Evolutionary conservation across 495 filamentous ascomycete species (phyloP).

Genomic region (Xylaria venustula): DNA sequence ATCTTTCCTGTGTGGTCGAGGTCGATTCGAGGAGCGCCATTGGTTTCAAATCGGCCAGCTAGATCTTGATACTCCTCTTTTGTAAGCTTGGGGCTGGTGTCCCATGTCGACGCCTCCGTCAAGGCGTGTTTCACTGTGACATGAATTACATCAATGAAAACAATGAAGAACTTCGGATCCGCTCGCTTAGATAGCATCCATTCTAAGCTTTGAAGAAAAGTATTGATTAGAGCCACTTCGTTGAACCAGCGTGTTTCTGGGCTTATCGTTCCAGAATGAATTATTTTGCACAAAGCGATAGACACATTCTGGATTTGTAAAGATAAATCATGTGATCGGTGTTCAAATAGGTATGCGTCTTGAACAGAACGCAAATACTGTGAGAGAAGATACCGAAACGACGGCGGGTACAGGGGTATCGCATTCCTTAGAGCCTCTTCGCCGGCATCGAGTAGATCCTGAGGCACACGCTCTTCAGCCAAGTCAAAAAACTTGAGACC

Average conservation of each 20-base stretch:
- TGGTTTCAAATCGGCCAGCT: slow-evolving; percentile 9
- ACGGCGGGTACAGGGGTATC: slow-evolving; percentile 35
- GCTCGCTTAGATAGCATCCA: slow-evolving; percentile 24
- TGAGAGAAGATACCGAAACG: slow-evolving; percentile 27
- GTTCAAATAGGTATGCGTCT: slow-evolving; percentile 17
- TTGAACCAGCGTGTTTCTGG: slow-evolving; percentile 10
- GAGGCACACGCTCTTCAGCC: slow-evolving; percentile 24
- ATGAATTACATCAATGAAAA: slow-evolving; percentile 25
- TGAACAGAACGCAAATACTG: slow-evolving; percentile 24
- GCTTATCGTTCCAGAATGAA: slow-evolving; percentile 2
- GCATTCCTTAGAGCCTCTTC: slow-evolving; percentile 38
- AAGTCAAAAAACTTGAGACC: slow-evolving; percentile 11
- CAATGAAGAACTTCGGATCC: slow-evolving; percentile 20
- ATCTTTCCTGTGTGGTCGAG: slow-evolving; percentile 1
- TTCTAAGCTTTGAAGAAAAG: slow-evolving; percentile 16
- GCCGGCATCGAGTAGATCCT: slow-evolving; percentile 38
- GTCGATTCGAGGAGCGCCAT: slow-evolving; percentile 15
- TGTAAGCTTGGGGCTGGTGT: slow-evolving; percentile 7
- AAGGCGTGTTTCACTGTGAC: slow-evolving; percentile 16
- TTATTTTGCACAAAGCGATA: slow-evolving; percentile 19
- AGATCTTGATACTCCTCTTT: slow-evolving; percentile 19
- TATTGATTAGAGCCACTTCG: slow-evolving; percentile 19
- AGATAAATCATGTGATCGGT: slow-evolving; percentile 17
- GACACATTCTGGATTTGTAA: slow-evolving; percentile 23
- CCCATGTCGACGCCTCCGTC: neutral